Conservation (phyloP, 345 rosid species). For the Populus alba region DNA sequence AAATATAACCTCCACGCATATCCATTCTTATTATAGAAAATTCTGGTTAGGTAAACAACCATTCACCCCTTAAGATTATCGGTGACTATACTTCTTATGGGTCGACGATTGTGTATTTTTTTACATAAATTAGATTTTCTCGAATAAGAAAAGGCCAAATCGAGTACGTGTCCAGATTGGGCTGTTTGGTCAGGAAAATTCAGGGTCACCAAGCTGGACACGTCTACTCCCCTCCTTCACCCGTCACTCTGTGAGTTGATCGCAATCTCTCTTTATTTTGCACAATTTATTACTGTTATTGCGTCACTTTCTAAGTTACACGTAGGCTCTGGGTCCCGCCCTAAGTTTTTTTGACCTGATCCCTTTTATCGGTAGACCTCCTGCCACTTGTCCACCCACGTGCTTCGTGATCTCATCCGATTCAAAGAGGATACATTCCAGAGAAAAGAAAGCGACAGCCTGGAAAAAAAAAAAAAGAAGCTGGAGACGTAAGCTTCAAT, state of each 20-base stretch:
- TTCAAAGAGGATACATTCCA: neutral
- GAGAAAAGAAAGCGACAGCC: neutral
- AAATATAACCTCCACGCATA: no score
- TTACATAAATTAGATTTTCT: neutral
- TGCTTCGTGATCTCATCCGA: neutral
- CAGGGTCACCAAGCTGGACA: neutral
- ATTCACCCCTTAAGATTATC: neutral
- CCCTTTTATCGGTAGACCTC: no score
- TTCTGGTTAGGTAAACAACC: neutral
- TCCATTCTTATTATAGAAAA: no score
- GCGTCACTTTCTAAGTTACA: neutral
- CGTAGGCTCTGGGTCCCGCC: neutral
- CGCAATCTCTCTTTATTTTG: no score
- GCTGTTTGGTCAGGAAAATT: neutral
- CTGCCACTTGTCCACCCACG: neutral
- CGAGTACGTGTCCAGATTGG: neutral
- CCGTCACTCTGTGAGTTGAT: neutral
- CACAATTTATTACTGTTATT: no score
- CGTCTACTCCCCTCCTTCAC: slow-evolving; percentile 11
- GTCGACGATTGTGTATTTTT: no score
- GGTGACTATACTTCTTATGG: no score
- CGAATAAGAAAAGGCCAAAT: neutral
- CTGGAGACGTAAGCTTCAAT: neutral
- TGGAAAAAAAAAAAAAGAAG: neutral
- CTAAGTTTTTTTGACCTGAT: neutral